Evolutionary conservation across 179 eudicot genomes (phyloP).

Genomic region (Beta macrorhiza): DNA sequence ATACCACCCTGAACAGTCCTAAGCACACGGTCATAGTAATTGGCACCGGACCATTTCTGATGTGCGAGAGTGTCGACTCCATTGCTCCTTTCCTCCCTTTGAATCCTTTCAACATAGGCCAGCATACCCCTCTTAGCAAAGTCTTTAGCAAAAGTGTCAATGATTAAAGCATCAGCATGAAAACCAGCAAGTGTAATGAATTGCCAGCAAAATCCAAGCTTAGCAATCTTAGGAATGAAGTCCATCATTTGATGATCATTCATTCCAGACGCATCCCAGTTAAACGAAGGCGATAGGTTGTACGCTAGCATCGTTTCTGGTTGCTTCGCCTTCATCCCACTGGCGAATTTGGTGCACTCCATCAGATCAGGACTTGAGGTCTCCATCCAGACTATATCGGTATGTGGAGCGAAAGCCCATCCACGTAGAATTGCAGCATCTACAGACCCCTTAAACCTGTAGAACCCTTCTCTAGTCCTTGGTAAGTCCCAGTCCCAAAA

Average conservation of each 20-base stretch:
- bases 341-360: slow-evolving; percentile 67
- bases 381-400: slow-evolving; percentile 85
- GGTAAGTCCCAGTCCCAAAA: slow-evolving; percentile 93
- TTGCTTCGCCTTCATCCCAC: slow-evolving; percentile 48
- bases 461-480: slow-evolving; percentile 85
- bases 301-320: slow-evolving; percentile 83
- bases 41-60: slow-evolving; percentile 98
- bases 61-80: slow-evolving; percentile 86
- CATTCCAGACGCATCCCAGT: slow-evolving; percentile 96
- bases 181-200: slow-evolving; percentile 88
- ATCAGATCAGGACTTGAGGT: slow-evolving; percentile 66
- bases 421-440: slow-evolving; percentile 74
- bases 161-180: slow-evolving; percentile 72
- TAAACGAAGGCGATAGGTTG: slow-evolving; percentile 82
- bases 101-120: slow-evolving; percentile 87
- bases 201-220: slow-evolving; percentile 78
- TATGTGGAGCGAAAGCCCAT: slow-evolving; percentile 62
- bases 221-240: slow-evolving; percentile 77
- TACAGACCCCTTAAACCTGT: slow-evolving; percentile 75
- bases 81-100: slow-evolving; percentile 72
- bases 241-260: slow-evolving; percentile 74
- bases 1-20: slow-evolving; percentile 96
- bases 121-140: slow-evolving; percentile 73
- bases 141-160: slow-evolving; percentile 78
- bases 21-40: slow-evolving; percentile 78